Evolutionary conservation across 768 basidiomycete genomes (phyloP).

Genomic region (Pulveroboletus sp.): DNA sequence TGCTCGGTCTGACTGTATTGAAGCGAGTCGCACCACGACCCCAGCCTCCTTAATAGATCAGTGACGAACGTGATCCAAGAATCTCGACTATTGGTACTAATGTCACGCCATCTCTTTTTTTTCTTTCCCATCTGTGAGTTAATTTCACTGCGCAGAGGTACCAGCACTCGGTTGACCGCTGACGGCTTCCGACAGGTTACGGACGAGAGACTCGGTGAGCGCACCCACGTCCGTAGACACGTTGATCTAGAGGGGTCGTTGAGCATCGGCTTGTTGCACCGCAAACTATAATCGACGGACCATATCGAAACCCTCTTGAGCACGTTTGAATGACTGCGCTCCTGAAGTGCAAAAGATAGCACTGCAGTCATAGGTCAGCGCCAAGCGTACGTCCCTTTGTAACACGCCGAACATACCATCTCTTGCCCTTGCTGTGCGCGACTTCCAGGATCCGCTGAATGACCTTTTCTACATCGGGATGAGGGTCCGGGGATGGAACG

Average conservation of each 20-base stretch:
- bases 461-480: slow-evolving; percentile 56
- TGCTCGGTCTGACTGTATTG: too few species aligned
- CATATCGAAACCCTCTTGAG: slow-evolving; percentile 51
- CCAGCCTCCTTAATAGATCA: background rate
- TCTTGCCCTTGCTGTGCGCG: slow-evolving; percentile 54
- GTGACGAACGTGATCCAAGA: background rate
- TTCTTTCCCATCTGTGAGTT: background rate
- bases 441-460: slow-evolving; percentile 50
- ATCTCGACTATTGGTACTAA: background rate
- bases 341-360: slow-evolving; percentile 48
- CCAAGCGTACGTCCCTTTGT: background rate
- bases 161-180: slow-evolving; percentile 8
- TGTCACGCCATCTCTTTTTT: background rate
- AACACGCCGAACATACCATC: slow-evolving; percentile 44
- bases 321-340: slow-evolving; percentile 39
- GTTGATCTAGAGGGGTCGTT: slow-evolving; percentile 38
- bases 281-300: slow-evolving; percentile 22
- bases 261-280: background rate
- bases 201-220: slow-evolving; percentile 34
- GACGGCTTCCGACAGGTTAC: slow-evolving; percentile 20
- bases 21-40: background rate
- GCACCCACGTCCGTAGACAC: slow-evolving; percentile 43
- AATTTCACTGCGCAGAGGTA: slow-evolving; percentile 11
- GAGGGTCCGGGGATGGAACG: slow-evolving; percentile 58
- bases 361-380: slow-evolving; percentile 23